Evolutionary conservation across 2,329 filamentous ascomycete genomes (phyloP).

Genomic region (Colletotrichum abscissum): DNA sequence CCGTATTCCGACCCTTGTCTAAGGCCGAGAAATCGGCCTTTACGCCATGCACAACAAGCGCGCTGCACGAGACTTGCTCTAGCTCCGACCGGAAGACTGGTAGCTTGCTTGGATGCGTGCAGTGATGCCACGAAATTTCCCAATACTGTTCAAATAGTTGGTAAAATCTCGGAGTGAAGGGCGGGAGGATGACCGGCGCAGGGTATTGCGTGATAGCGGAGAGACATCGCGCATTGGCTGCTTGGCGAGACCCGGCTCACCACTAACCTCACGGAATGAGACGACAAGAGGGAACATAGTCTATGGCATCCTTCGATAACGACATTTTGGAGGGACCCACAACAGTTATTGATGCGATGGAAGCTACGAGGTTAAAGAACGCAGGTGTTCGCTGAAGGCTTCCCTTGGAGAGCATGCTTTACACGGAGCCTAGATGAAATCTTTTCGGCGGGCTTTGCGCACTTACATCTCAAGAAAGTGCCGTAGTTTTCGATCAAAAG

Average conservation of each 20-base stretch:
- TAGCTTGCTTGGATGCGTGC: too few relatives aligned
- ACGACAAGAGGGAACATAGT: constrained; percentile 3
- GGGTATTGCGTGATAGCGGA: constrained; percentile 29
- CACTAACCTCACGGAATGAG: neutral
- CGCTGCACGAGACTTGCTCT: neutral
- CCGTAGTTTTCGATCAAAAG: too few relatives aligned
- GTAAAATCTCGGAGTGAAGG: neutral
- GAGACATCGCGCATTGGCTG: constrained; percentile 21
- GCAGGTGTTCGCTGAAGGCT: neutral
- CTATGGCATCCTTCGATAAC: neutral
- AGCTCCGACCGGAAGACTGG: neutral
- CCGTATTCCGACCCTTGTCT: neutral
- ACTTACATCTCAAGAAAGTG: neutral
- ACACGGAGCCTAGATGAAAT: neutral
- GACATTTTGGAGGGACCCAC: neutral
- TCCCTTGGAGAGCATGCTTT: neutral
- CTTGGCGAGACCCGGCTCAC: constrained; percentile 3
- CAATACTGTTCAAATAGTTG: neutral
- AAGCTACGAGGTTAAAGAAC: neutral
- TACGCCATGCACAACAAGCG: too few relatives aligned
- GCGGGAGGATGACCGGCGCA: neutral
- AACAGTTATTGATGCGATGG: neutral
- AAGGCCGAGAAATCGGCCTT: neutral
- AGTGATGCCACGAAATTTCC: neutral
- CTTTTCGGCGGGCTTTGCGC: neutral